Evolutionary conservation across 2,329 filamentous ascomycete genomes (phyloP).

Genomic region (Fusarium cicatricum): DNA sequence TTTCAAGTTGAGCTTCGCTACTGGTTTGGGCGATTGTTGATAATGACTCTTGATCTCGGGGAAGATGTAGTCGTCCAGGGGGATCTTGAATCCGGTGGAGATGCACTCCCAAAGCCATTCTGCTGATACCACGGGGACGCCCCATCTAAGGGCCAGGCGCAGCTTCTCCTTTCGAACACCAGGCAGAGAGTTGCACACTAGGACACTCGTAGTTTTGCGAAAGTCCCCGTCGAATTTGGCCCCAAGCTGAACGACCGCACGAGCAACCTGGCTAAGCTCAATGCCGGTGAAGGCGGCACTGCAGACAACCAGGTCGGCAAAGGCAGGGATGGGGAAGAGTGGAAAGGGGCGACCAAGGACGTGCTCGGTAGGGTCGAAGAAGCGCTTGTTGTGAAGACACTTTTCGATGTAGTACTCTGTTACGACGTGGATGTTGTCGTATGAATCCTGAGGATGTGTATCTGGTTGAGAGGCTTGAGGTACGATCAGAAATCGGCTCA

Average conservation of each 20-base stretch:
- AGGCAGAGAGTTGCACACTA: slow-evolving; percentile 72
- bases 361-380: slow-evolving; percentile 74
- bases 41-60: slow-evolving; percentile 53
- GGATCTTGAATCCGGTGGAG: slow-evolving; percentile 58
- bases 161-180: slow-evolving; percentile 77
- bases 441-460: slow-evolving; percentile 50
- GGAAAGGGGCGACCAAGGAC: slow-evolving; percentile 81
- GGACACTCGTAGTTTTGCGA: slow-evolving; percentile 73
- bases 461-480: slow-evolving; percentile 60
- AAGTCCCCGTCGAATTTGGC: slow-evolving; percentile 83
- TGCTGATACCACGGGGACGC: slow-evolving; percentile 80
- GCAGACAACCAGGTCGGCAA: slow-evolving; percentile 75
- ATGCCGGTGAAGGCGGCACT: slow-evolving; percentile 85
- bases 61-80: slow-evolving; percentile 58
- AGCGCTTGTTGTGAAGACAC: slow-evolving; percentile 79
- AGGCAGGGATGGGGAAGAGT: slow-evolving; percentile 73
- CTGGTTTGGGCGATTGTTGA: slow-evolving; percentile 5
- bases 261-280: slow-evolving; percentile 85
- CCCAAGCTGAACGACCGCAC: slow-evolving; percentile 78
- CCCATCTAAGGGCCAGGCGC: slow-evolving; percentile 76
- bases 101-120: slow-evolving; percentile 90
- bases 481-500: slow-evolving; percentile 61
- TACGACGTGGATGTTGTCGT: slow-evolving; percentile 61
- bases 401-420: slow-evolving; percentile 95
- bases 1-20: slow-evolving; percentile 14